Percentiles rank a stretch among this genome's conserved stretches.
Evolutionary conservation across 1,284 basidiomycete genomes (phyloP).

Genomic region (Trametes hirsuta): DNA sequence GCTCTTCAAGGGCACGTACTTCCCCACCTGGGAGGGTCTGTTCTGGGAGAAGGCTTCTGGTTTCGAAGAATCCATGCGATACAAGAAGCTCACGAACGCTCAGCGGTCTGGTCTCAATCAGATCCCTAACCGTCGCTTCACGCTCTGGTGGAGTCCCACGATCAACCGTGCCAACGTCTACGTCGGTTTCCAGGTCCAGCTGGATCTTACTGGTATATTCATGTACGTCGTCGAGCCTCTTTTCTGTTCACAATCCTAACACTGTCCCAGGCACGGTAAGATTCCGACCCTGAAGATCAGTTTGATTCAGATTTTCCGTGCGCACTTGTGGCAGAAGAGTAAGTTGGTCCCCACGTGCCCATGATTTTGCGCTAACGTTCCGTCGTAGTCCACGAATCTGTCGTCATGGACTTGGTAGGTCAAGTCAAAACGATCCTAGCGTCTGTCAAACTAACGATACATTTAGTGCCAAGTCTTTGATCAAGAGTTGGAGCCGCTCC

Average conservation of each 20-base stretch:
- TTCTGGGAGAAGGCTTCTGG: conserved; percentile 97
- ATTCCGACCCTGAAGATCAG: conserved; percentile 98
- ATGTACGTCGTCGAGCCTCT: conserved; percentile 51
- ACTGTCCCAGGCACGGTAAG: conserved; percentile 84
- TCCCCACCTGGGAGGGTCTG: conserved; percentile 91
- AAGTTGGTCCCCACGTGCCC: conserved; percentile 37
- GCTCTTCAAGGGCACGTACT: conserved; percentile 96
- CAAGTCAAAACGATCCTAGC: not conserved
- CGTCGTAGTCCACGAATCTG: conserved; percentile 76
- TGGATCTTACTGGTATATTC: conserved; percentile 95
- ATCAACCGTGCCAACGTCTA: conserved; percentile 99
- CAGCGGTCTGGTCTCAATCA: conserved; percentile 97
- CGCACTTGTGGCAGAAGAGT: conserved; percentile 99
- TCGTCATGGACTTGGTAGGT: conserved; percentile 94
- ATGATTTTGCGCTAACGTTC: conserved; percentile 1
- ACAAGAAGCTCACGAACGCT: conserved; percentile 95
- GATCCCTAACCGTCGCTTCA: conserved; percentile 99
- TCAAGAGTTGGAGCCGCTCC: conserved; percentile 96
- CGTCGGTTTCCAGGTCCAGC: conserved; percentile 99
- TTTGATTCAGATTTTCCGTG: conserved; percentile 99
- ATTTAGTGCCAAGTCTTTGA: conserved; percentile 94
- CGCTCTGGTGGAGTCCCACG: conserved; percentile 98
- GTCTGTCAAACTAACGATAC: not conserved
- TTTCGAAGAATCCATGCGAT: conserved; percentile 97
- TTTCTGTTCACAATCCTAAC: conserved; percentile 16